phyloP scores from a whole-genome alignment of 768 basidiomycete species.

The Suillus subalutaceus region DNA sequence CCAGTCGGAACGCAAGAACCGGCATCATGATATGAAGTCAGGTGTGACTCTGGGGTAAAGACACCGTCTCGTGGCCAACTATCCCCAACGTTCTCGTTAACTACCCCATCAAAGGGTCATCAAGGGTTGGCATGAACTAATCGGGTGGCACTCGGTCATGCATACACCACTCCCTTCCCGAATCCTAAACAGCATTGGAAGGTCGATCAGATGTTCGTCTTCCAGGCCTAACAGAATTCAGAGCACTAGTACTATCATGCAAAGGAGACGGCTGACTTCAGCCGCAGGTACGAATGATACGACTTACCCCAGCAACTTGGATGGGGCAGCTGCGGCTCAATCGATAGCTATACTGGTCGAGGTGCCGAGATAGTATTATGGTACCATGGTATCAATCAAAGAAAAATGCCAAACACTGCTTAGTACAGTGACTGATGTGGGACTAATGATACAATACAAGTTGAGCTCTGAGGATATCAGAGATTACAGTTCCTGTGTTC shows the following conservation, averaged over 20 bases:
- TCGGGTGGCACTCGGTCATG: neutral
- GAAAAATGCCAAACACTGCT: no score
- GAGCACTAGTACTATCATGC: neutral
- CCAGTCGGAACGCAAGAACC: neutral
- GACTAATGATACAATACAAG: neutral
- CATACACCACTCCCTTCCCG: neutral
- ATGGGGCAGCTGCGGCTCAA: neutral
- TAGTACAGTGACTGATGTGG: neutral
- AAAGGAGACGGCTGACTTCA: neutral
- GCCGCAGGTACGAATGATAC: neutral
- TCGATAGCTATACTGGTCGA: neutral
- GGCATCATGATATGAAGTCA: neutral
- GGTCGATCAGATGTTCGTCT: neutral
- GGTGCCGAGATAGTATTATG: neutral
- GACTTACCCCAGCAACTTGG: neutral
- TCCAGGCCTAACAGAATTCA: neutral
- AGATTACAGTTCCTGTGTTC: neutral
- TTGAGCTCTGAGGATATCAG: neutral
- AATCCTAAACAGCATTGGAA: neutral
- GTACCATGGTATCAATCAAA: neutral
- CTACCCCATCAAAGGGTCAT: neutral
- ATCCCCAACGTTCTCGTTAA: neutral
- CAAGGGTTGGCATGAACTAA: neutral
- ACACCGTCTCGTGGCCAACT: neutral
- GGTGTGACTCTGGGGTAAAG: neutral